Evolutionary conservation across 352 stramenopile genomes (phyloP), one percentile per base, ranked within the genome.

Genomic region (Phytophthora sansomeana): DNA sequence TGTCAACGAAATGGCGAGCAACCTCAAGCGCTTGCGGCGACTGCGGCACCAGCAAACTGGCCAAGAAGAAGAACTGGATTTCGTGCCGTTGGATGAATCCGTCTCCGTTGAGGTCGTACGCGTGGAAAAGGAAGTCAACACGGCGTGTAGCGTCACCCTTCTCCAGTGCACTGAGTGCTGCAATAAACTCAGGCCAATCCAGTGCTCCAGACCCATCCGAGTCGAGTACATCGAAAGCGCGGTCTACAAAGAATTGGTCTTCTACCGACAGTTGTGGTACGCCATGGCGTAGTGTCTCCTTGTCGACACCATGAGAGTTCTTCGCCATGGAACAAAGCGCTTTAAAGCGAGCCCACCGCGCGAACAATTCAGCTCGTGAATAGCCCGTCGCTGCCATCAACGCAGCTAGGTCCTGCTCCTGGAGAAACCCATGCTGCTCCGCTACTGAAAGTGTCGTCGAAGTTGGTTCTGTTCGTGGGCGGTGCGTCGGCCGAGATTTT

Each of bases 161-260:
- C 36, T 93, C 85, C 0, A 92, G 63, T 19, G 83, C 76, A 30
- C 78, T 83, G 28, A 93, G 75, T 28, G 85, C 85, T 6, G 81
- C 78, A 42, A 93, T 74, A 39, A 93, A 93, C 62, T 93, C 81
- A 0, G 79, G 63, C 85, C 85, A 93, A 33, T 93, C 81, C 17
- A 93, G 72, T 29, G 80, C 75, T 5, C 80, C 81, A 0, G 81
- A 89, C 17, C 81, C 66, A 32, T 93, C 81, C 0, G 72, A 72
- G 47, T 92, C 85, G 4, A 93, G 70, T 4, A 90, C 84, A 13
- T 83, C 58, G 42, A 91, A 92, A 5, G 90, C 78, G 21, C 85
- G 77, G 52, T 93, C 81, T 9, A 92, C 75, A 56, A 93, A 93
- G 61, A 89, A 75, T n/a, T 85, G 58, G 36, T 93, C 85, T 63